Percentiles rank a stretch among this genome's conserved stretches.
Evolutionary conservation across 2,329 filamentous ascomycete genomes (phyloP).

Genomic region (Knufia fluminis): DNA sequence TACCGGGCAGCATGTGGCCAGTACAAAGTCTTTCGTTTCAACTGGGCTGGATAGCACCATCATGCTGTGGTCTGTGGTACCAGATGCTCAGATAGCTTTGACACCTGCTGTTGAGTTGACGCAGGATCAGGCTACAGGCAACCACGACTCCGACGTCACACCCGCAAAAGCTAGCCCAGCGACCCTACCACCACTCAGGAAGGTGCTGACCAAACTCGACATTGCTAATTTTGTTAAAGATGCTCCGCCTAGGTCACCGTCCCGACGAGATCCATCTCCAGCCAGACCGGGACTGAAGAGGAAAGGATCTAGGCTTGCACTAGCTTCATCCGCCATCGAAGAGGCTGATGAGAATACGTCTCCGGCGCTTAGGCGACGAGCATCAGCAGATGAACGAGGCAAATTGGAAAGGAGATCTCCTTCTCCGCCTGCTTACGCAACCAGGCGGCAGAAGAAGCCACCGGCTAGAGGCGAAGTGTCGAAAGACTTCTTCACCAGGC

Average conservation of each 20-base stretch:
- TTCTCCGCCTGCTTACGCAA: constrained; percentile 33
- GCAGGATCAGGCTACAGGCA: constrained; percentile 24
- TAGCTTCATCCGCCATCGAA: constrained; percentile 26
- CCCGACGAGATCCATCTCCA: constrained; percentile 37
- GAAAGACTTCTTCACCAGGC: constrained; percentile 9
- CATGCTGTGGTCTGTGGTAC: constrained; percentile 58
- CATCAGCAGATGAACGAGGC: constrained; percentile 23
- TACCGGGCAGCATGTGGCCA: constrained; percentile 42
- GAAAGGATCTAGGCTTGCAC: constrained; percentile 45
- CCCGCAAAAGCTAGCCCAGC: constrained; percentile 43
- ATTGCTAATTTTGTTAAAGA: constrained; percentile 64
- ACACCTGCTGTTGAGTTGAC: constrained; percentile 20
- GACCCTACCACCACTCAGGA: constrained; percentile 64
- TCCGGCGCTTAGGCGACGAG: constrained; percentile 23
- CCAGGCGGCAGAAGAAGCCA: constrained; percentile 24
- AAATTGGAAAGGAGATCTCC: constrained; percentile 25
- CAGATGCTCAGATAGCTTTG: constrained; percentile 24
- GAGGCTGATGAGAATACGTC: constrained; percentile 21
- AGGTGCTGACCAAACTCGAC: constrained; percentile 79
- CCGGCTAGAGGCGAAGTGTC: constrained; percentile 12
- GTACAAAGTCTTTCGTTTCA: constrained; percentile 49
- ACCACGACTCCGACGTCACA: constrained; percentile 30
- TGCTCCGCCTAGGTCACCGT: constrained; percentile 35
- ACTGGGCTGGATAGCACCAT: constrained; percentile 72
- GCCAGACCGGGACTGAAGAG: constrained; percentile 45